These are phyloP conservation scores for Protomyces inundatus DNA, from an alignment of 1,139 yeast species.

Conservation along the genomic window DNA sequence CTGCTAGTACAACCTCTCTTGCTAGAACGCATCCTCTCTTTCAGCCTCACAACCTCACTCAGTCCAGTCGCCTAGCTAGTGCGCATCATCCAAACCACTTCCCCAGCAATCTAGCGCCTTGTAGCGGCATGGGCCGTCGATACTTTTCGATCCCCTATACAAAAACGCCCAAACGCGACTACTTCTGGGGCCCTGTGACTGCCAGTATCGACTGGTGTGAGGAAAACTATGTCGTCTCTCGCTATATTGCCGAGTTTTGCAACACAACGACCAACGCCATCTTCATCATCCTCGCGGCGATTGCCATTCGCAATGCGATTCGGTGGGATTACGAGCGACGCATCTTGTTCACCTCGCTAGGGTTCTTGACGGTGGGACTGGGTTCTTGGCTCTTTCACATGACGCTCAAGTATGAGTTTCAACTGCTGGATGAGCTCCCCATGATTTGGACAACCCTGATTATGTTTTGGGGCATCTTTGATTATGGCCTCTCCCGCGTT, in stretches of 20 bases:
- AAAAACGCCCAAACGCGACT: not conserved
- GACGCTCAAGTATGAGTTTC: slow-evolving; percentile 75
- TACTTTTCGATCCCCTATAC: slow-evolving; percentile 11
- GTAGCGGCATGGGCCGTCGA: not conserved
- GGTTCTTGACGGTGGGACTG: slow-evolving; percentile 81
- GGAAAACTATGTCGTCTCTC: slow-evolving; percentile 83
- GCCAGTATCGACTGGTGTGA: slow-evolving; percentile 92
- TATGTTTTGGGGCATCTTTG: slow-evolving; percentile 84
- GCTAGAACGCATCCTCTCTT: too few relatives aligned
- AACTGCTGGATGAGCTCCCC: slow-evolving; percentile 88
- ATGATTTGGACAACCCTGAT: slow-evolving; percentile 97
- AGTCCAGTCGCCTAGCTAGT: too few relatives aligned
- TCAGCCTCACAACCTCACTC: too few relatives aligned
- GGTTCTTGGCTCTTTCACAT: slow-evolving; percentile 96
- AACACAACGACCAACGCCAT: slow-evolving; percentile 73
- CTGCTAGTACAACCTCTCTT: too few relatives aligned
- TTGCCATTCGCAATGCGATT: slow-evolving; percentile 59
- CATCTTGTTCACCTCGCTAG: slow-evolving; percentile 65
- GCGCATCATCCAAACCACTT: too few relatives aligned
- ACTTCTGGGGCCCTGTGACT: slow-evolving; percentile 23
- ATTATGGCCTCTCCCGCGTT: slow-evolving; percentile 50
- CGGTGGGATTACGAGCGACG: slow-evolving; percentile 60
- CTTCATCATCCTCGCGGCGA: slow-evolving; percentile 57
- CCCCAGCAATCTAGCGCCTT: too few relatives aligned
- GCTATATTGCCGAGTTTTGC: slow-evolving; percentile 79